Conservation (phyloP, 495 filamentous ascomycete species). For the Darksidea phi region DNA sequence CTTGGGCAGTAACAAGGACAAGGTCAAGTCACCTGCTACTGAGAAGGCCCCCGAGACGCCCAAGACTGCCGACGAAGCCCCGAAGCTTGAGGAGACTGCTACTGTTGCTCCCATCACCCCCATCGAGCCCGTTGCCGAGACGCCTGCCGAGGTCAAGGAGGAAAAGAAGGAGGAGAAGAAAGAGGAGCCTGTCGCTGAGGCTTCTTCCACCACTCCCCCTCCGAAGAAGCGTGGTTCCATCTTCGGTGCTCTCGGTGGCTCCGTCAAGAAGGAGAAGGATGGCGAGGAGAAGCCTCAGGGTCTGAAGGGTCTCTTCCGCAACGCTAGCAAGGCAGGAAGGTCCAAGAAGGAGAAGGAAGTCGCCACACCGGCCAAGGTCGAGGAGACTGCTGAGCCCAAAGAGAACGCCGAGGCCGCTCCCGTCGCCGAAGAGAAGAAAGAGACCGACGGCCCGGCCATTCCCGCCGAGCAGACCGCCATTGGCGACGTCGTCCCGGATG, state of each 20-base stretch:
- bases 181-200: slow-evolving; percentile 26
- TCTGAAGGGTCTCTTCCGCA: slow-evolving; percentile 33
- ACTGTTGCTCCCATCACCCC: slow-evolving; percentile 17
- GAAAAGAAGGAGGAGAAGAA: slow-evolving; percentile 37
- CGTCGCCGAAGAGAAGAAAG: slow-evolving; percentile 23
- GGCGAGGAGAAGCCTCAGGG: slow-evolving; percentile 29
- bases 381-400: slow-evolving; percentile 41
- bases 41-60: slow-evolving; percentile 26
- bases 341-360: slow-evolving; percentile 44
- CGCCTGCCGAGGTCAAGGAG: slow-evolving; percentile 43
- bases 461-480: slow-evolving; percentile 33
- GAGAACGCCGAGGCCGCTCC: slow-evolving; percentile 21
- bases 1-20: slow-evolving; percentile 30
- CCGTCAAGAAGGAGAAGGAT: slow-evolving; percentile 37
- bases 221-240: slow-evolving; percentile 47
- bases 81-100: slow-evolving; percentile 31
- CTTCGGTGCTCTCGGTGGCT: slow-evolving; percentile 40
- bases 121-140: slow-evolving; percentile 22
- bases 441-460: slow-evolving; percentile 2
- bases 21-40: slow-evolving; percentile 32
- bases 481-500: slow-evolving; percentile 45
- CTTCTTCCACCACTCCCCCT: slow-evolving; percentile 25
- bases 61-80: slow-evolving; percentile 33
- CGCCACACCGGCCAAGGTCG: slow-evolving; percentile 42
- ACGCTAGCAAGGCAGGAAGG: slow-evolving; percentile 34